Evolutionary conservation across 2,329 filamentous ascomycete genomes (phyloP).

Genomic region (Rutstroemia sydowiana): DNA sequence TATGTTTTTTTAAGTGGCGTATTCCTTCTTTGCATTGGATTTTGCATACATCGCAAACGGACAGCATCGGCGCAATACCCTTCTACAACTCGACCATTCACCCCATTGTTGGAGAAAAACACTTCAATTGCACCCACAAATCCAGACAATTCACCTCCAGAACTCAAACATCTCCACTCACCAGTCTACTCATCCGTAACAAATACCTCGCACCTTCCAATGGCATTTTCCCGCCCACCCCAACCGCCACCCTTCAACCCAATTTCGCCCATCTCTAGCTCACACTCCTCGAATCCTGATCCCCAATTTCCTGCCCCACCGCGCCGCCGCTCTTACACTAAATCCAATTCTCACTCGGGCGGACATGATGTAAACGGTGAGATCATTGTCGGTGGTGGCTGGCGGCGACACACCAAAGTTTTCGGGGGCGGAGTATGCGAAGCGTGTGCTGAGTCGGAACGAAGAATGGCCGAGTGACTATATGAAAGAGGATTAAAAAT

Average conservation of each 20-base stretch:
- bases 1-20: constrained; percentile 10
- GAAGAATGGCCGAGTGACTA: constrained; percentile 18
- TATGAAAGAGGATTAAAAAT: constrained; percentile 3
- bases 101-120: not conserved
- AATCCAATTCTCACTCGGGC: constrained; percentile 1
- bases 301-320: not conserved
- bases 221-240: constrained; percentile 2
- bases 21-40: constrained; percentile 11
- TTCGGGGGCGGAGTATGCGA: constrained; percentile 28
- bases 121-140: constrained; percentile 2
- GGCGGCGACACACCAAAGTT: constrained; percentile 27
- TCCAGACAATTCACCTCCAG: not conserved
- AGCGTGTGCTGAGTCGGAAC: constrained; percentile 25
- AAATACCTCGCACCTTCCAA: not conserved
- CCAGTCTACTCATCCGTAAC: not conserved
- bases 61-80: not conserved
- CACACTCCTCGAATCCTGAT: no score
- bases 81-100: constrained; percentile 6
- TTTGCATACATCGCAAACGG: constrained; percentile 8
- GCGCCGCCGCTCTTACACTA: constrained; percentile 16
- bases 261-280: constrained; percentile 2
- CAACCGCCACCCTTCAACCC: constrained; percentile 2
- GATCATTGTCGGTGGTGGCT: constrained; percentile 22
- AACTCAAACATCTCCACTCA: not conserved
- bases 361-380: constrained; percentile 16